phyloP scores from a whole-genome alignment of 768 basidiomycete genomes.

The Rhodotorula sphaerocarpa region DNA sequence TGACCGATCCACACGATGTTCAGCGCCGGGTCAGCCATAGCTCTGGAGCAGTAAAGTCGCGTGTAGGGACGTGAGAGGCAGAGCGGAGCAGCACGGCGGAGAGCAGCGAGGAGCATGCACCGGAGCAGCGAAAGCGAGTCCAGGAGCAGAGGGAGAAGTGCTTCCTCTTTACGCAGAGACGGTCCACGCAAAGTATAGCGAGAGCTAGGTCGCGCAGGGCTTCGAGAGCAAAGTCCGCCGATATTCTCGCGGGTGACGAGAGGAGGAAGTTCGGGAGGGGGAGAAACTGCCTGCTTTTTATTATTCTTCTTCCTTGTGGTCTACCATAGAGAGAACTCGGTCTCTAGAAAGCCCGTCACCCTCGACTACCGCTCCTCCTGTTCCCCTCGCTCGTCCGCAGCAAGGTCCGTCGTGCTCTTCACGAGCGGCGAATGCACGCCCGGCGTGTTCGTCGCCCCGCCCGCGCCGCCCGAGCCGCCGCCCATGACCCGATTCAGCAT shows the following conservation, averaged over 20 bases:
- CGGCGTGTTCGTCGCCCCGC: not conserved
- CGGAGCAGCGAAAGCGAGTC: not conserved
- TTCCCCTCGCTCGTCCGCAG: not conserved
- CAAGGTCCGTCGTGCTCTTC: not conserved
- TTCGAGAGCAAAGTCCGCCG: no score
- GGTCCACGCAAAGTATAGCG: no score
- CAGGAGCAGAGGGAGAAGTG: not conserved
- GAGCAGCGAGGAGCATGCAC: not conserved
- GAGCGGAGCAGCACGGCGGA: not conserved
- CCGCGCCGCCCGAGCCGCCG: not conserved
- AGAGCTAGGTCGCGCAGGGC: no score
- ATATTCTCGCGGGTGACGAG: no score
- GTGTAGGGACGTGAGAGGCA: not conserved
- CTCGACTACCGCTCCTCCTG: not conserved
- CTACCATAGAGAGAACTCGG: no score
- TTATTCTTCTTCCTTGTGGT: no score
- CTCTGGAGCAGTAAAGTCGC: not conserved
- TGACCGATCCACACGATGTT: conserved; percentile 36
- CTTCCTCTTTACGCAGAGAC: no score
- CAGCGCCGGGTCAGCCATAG: conserved; percentile 7
- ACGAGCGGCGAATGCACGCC: no score
- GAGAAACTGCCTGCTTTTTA: no score
- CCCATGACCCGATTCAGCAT: not conserved
- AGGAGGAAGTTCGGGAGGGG: no score
- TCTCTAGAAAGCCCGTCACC: not conserved